Base-by-base conservation (phyloP, 2,329 filamentous ascomycete genomes). In the Aspergillus glaucus region DNA sequence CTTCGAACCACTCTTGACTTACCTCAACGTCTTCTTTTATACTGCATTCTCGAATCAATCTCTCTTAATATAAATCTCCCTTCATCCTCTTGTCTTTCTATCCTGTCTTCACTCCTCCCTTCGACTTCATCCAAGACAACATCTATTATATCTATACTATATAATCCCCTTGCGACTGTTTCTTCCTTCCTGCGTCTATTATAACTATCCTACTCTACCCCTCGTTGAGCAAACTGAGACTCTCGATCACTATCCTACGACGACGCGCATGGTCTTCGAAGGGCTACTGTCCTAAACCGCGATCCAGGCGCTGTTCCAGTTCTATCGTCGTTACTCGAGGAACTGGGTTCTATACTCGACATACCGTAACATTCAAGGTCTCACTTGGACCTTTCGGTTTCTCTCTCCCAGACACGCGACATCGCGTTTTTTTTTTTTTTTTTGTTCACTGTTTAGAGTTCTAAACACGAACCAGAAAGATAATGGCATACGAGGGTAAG, bases 401-500 rank as follows among this genome's bases (percentile, higher is more conserved):
- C 37, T 40, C 26, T 28, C 50, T 50, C 56, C 57, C 45, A 54
- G 64, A 62, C 61, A 69, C 66, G 65, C 66, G 65, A 65, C 65
- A 28, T 30, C 24, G 66, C 66, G 66, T 55, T 52, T 57, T 51
- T 54, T 48, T 42, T 49, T 53, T 51, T 52, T 51, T 48, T 26
- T 26, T 41, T 46, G 30, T 48, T 44, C 39, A 40, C 39, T 42
- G 50, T 46, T 49, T 50, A 46, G 55, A 49, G 48, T 53, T 60
- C 55, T 48, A 46, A 51, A 58, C 54, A 54, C 55, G 62, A 53
- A 62, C 56, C 55, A 58, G 62, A 52, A 58, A 12, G 26, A 30
- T 5, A 30, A 69, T 69, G 66, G 61, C 63, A 57, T 66, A 62
- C 62, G 58, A 55, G 50, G 62, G 67, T 69, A 65, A 68, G 67